Conservation (phyloP, 2,329 filamentous ascomycete genomes). For the Herpotrichia juniperi region DNA sequence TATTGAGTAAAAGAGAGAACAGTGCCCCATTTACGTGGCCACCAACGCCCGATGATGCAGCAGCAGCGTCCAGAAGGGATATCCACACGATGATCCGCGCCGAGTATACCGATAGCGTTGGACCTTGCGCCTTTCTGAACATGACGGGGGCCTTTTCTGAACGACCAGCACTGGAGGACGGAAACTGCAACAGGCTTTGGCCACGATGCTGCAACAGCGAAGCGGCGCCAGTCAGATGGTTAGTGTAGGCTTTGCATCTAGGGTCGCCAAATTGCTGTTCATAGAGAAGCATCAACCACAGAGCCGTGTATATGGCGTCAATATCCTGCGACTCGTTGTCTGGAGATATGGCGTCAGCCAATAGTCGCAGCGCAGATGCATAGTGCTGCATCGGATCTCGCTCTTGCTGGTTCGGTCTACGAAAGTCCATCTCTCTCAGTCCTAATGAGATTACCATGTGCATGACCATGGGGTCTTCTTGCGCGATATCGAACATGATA, state of each 20-base stretch:
- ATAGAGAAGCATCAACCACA: constrained; percentile 48
- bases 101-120: constrained; percentile 38
- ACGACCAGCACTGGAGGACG: constrained; percentile 3
- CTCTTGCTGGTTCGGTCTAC: constrained; percentile 12
- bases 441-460: constrained; percentile 45
- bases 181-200: constrained; percentile 10
- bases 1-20: constrained; percentile 19
- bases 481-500: constrained; percentile 44
- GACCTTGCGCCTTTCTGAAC: not conserved
- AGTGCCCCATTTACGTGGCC: constrained; percentile 39
- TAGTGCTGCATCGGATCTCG: constrained; percentile 31
- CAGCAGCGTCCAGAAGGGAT: constrained; percentile 33
- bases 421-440: constrained; percentile 37
- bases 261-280: constrained; percentile 49
- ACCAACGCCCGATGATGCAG: constrained; percentile 41
- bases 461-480: constrained; percentile 44
- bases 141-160: constrained; percentile 1
- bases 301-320: constrained; percentile 36
- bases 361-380: constrained; percentile 35
- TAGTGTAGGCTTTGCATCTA: constrained; percentile 33
- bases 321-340: constrained; percentile 28
- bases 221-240: constrained; percentile 42
- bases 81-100: constrained; percentile 45
- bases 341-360: constrained; percentile 35
- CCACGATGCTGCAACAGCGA: constrained; percentile 33